These are phyloP conservation scores for Elsinoe necatrix DNA, from an alignment of 2,329 filamentous ascomycete species.

Conservation along the genomic window DNA sequence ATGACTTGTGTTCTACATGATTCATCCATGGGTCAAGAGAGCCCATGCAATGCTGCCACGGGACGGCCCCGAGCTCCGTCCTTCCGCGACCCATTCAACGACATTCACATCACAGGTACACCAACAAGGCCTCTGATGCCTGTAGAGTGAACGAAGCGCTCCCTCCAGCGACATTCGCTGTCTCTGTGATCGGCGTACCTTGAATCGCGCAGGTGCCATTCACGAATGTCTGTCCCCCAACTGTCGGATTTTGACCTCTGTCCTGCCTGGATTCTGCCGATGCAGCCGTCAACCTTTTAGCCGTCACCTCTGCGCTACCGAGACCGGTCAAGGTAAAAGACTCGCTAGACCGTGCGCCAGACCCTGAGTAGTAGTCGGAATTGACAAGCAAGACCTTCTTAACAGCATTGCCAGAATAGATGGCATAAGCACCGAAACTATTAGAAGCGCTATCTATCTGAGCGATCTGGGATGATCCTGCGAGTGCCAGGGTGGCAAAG, in stretches of 20 bases:
- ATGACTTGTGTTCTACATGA: neutral
- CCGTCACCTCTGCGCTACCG: constrained; percentile 8
- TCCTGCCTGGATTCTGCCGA: constrained; percentile 11
- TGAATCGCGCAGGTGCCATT: constrained; percentile 11
- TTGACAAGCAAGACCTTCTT: constrained; percentile 17
- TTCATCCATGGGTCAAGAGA: neutral
- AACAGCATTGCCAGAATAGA: constrained; percentile 28
- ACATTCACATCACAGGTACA: constrained; percentile 1
- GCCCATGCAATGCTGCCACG: neutral
- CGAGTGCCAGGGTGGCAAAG: constrained; percentile 40
- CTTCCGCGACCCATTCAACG: neutral
- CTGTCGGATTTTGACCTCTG: constrained; percentile 7
- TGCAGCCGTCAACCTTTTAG: constrained; percentile 13
- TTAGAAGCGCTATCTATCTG: constrained; percentile 37
- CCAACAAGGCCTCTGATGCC: constrained; percentile 14
- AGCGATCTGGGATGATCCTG: constrained; percentile 37
- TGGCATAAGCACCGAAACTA: constrained; percentile 41
- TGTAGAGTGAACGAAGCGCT: constrained; percentile 5
- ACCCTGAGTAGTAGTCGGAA: constrained; percentile 16
- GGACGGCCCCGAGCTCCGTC: neutral
- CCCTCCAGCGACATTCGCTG: neutral
- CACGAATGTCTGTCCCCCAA: constrained; percentile 12
- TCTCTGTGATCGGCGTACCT: neutral
- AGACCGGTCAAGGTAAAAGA: constrained; percentile 13
- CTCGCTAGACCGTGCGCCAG: constrained; percentile 9